Evolutionary conservation across 768 basidiomycete species (phyloP), one percentile per base, ranked within the genome.

Genomic region (Russula foetens): DNA sequence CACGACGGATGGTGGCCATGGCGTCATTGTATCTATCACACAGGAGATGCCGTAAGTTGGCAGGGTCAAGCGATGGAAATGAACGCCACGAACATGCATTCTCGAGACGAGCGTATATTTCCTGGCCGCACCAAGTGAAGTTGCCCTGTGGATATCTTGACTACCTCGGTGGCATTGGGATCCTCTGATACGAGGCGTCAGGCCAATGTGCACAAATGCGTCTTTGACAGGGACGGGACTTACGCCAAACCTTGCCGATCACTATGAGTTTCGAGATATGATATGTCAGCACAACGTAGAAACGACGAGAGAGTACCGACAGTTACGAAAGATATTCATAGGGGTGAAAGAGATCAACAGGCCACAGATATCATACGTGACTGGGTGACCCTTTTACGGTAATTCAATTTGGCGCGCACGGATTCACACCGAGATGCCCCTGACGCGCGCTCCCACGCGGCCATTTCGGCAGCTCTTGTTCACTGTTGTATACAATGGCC

Each of bases 201-300:
- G 24, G 15, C 35, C 53, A 65, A 59, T 45, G 33, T 45, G 2
- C 6, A 2, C 9, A 35, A 35, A n/a, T n/a, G n/a, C n/a, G 23
- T n/a, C n/a, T 55, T 17, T 28, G 33, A 39, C 33, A 33, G 48
- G 47, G 50, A 63, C 44, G 28, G 49, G 43, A 84, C 92, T 73
- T 73, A 95, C 94, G 91, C 92, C 92, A 95, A 72, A 97, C 92
- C 82, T 85, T 92, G 65, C 90, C 87, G 62, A 94, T 80, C 39
- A 96, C 93, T 52, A 54, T 7, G 53, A 47, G 17, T 48, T 39
- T 48, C 38, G 19, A 47, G 56, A 21, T 8, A 50, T 49, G 56
- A 21, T 8, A 50, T 49, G 62, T 75, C 38, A 75, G 69, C 46
- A 44, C 59, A 28, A 64, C 56, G 46, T n/a, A 47, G 41, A 56